Evolutionary conservation across 331 rosid species (phyloP).

Genomic region (Cydonia oblonga): DNA sequence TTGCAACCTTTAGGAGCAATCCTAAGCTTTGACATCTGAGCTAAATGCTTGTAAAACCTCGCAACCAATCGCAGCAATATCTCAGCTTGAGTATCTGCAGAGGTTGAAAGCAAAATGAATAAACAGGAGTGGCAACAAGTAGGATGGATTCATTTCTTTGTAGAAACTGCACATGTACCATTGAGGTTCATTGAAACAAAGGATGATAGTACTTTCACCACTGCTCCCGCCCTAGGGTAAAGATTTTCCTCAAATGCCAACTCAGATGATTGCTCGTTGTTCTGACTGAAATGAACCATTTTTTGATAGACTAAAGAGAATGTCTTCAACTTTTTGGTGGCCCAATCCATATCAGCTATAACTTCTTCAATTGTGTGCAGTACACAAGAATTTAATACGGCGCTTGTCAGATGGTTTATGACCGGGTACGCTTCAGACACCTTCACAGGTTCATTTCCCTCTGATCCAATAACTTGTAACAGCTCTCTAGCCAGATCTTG

Average conservation of each 20-base stretch:
- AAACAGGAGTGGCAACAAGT: background rate
- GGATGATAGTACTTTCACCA: constrained; percentile 23
- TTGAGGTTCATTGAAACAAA: constrained; percentile 25
- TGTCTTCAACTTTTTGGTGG: constrained; percentile 21
- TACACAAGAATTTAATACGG: constrained; percentile 9
- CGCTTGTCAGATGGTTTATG: constrained; percentile 20
- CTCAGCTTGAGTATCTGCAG: constrained; percentile 31
- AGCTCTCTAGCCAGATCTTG: constrained; percentile 24
- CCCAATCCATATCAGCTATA: constrained; percentile 31
- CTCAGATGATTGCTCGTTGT: constrained; percentile 6
- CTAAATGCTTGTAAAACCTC: constrained; percentile 32
- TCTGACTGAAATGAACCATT: constrained; percentile 4
- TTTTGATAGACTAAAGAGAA: background rate
- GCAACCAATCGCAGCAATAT: constrained; percentile 20
- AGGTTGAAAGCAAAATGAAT: background rate
- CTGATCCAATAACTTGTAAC: constrained; percentile 28
- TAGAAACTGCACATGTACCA: constrained; percentile 16
- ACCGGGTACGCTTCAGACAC: constrained; percentile 22
- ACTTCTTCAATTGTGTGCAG: constrained; percentile 21
- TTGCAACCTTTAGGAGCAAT: constrained; percentile 31
- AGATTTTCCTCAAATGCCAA: constrained; percentile 31
- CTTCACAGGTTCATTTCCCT: constrained; percentile 5
- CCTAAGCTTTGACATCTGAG: constrained; percentile 31
- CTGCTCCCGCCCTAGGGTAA: constrained; percentile 24
- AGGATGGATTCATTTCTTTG: background rate